These are phyloP conservation scores for Solanum clarkiae DNA, from an alignment of 257 asterid genomes.

Conservation along the genomic window DNA sequence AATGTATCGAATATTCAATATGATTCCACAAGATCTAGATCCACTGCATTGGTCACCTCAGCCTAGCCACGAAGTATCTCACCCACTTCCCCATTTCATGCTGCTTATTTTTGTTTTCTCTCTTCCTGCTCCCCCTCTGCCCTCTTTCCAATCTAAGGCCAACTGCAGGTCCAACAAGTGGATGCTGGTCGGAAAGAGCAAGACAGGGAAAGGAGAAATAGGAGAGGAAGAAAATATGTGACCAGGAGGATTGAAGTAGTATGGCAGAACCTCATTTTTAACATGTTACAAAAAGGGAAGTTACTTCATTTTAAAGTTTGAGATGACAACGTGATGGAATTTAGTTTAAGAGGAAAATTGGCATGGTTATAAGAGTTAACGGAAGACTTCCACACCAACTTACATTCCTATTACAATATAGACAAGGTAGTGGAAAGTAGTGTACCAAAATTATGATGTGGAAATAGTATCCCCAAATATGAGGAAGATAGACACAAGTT, in stretches of 20 bases:
- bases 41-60: background rate
- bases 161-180: background rate
- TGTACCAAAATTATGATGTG: background rate
- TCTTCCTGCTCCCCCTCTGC: background rate
- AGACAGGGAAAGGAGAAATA: background rate
- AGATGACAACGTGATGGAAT: background rate
- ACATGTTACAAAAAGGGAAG: background rate
- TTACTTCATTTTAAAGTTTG: background rate
- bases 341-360: background rate
- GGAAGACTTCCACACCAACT: background rate
- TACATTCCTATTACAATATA: background rate
- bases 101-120: background rate
- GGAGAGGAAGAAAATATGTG: background rate
- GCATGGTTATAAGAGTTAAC: background rate
- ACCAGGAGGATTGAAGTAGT: background rate
- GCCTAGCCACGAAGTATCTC: background rate
- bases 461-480: background rate
- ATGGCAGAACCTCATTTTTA: background rate
- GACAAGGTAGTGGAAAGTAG: background rate
- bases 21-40: background rate
- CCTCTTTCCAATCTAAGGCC: background rate
- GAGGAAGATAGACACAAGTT: background rate
- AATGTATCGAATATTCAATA: too few species aligned
- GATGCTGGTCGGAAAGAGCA: background rate
- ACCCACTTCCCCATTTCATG: background rate